These are phyloP conservation scores for Tricholoma terreum DNA, from an alignment of 768 basidiomycete genomes.

Conservation along the genomic window DNA sequence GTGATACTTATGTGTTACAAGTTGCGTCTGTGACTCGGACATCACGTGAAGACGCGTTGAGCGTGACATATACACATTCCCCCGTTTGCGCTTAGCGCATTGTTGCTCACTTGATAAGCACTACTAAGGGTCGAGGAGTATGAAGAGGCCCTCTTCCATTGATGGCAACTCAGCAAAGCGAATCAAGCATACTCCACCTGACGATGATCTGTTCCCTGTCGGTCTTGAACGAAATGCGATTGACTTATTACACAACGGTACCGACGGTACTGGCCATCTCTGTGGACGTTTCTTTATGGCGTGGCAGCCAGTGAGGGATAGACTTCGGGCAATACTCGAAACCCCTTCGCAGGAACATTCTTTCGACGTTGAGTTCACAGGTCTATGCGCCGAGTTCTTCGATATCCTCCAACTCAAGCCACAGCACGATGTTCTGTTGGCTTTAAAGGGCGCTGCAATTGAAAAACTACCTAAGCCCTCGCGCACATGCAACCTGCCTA, in stretches of 20 bases:
- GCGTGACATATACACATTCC: no score
- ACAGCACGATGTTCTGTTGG: slow-evolving; percentile 42
- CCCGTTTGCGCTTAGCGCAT: no score
- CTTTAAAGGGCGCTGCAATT: slow-evolving; percentile 42
- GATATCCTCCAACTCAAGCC: slow-evolving; percentile 37
- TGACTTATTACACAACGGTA: slow-evolving; percentile 30
- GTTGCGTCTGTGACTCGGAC: neutral
- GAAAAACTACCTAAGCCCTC: slow-evolving; percentile 23
- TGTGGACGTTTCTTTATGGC: slow-evolving; percentile 42
- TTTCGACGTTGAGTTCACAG: slow-evolving; percentile 39
- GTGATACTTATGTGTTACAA: no score
- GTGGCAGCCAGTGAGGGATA: slow-evolving; percentile 33
- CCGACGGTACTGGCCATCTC: slow-evolving; percentile 37
- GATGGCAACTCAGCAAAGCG: slow-evolving; percentile 2
- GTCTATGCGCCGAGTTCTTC: slow-evolving; percentile 29
- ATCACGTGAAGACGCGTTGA: slow-evolving; percentile 16
- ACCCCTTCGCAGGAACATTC: slow-evolving; percentile 21
- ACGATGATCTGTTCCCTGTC: slow-evolving; percentile 13
- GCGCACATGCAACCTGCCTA: slow-evolving; percentile 32
- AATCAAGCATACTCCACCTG: slow-evolving; percentile 9
- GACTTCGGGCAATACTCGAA: slow-evolving; percentile 31
- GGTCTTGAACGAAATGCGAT: slow-evolving; percentile 22
- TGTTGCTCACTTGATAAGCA: no score
- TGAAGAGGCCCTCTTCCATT: slow-evolving; percentile 8
- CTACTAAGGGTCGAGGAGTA: no score